Conservation (phyloP, 495 filamentous ascomycete genomes). For the Neurospora sp. region DNA sequence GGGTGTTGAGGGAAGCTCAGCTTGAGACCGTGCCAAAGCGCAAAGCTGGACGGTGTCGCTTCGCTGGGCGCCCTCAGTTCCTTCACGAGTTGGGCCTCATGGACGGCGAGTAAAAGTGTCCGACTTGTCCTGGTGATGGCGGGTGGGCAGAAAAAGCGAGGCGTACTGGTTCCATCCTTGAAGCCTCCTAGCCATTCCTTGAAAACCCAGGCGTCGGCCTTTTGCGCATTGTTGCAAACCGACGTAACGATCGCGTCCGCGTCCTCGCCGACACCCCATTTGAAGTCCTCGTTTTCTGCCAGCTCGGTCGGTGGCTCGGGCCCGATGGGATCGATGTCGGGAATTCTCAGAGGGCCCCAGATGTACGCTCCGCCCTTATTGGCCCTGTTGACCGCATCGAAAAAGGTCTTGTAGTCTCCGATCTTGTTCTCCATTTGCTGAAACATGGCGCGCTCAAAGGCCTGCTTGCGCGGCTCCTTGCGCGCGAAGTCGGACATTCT, state of each 20-base stretch:
- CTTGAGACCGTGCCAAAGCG: conserved; percentile 33
- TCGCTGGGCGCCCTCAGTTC: conserved; percentile 24
- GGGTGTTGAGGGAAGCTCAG: conserved; percentile 28
- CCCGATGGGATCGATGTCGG: conserved; percentile 38
- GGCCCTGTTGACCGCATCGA: conserved; percentile 12
- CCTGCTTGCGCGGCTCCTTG: conserved; percentile 41
- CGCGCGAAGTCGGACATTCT: conserved; percentile 37
- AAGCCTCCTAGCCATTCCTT: conserved; percentile 32
- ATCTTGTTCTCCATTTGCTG: conserved; percentile 26
- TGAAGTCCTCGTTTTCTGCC: conserved; percentile 35
- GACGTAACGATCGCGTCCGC: conserved; percentile 45
- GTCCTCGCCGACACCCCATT: conserved; percentile 51
- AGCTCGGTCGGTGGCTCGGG: conserved; percentile 33
- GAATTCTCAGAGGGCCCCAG: conserved; percentile 50
- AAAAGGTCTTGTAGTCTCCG: conserved; percentile 16
- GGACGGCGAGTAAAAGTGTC: conserved; percentile 16
- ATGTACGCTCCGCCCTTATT: conserved; percentile 24
- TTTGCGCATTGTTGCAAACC: conserved; percentile 40
- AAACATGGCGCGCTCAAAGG: conserved; percentile 26
- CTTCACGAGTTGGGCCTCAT: conserved; percentile 19
- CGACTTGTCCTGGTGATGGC: conserved; percentile 21
- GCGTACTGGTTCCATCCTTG: conserved; percentile 16
- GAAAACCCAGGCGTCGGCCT: conserved; percentile 36
- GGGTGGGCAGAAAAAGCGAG: conserved; percentile 25
- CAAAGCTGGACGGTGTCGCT: conserved; percentile 28